Evolutionary conservation across 2,329 filamentous ascomycete genomes (phyloP), one percentile per base, ranked within the genome.

Genomic region (Albifimbria verrucaria): DNA sequence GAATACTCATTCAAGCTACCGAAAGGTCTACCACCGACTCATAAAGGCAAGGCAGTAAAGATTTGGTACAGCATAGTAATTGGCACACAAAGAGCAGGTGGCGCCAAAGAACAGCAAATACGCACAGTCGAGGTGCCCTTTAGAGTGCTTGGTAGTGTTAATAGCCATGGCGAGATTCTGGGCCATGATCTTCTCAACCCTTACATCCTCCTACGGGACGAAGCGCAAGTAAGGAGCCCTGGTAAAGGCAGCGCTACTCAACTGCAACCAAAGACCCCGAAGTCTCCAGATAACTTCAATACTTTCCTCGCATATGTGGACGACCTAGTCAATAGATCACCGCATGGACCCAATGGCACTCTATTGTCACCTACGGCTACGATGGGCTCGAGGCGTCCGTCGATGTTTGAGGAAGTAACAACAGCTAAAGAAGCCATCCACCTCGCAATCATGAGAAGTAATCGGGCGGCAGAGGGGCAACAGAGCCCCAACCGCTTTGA

Each of bases 171-270:
- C 58, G 90, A 96, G 63, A 88, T 96, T 28, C 80, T 97, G 15
- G 91, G 92, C 1, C 93, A 99, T 69, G 93, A 99, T 69, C 77
- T 99, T 15, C 96, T 97, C 88, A 88, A 86, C 39, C 94, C 94
- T 0, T 96, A 97, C 65, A 89, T 97, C 25, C 78, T 97, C 50
- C 79, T 97, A 44, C 87, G 86, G 52, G 93, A 97, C 63, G 83
- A 90, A 68, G 93, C 94, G 3, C 80, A 81, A 51, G 82, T 89
- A 25, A 80, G 79, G 58, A 77, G 75, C 23, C 55, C 62, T 3
- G 56, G 61, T 12, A 65, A 59, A 49, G 65, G 60, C 43, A 57
- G 53, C n/a, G 66, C 62, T 50, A 39, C 52, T 22, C 56, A 60
- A 51, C 66, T 64, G 57, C 59, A 56, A 62, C 61, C 63, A 54